Conservation (phyloP, 805 yeast species). For the Komagataella ulmi region DNA sequence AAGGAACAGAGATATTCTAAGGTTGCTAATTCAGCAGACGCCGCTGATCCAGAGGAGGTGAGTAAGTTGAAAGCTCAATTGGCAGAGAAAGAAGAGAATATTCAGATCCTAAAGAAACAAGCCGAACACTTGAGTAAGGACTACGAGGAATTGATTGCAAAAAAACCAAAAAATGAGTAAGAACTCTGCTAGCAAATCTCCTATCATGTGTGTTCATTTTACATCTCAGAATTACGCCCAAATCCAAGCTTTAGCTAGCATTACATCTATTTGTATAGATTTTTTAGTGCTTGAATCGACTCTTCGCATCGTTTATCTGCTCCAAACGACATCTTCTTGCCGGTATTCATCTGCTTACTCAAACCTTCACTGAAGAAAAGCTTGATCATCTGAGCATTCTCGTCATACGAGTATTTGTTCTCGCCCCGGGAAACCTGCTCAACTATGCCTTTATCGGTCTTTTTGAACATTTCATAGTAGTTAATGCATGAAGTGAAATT, state of each 20-base stretch:
- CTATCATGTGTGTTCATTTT: neutral
- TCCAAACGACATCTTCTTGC: constrained; percentile 11
- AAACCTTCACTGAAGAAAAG: constrained; percentile 32
- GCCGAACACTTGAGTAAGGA: constrained; percentile 53
- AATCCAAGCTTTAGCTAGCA: neutral
- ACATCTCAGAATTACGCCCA: neutral
- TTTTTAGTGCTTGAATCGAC: constrained; percentile 8
- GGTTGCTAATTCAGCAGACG: constrained; percentile 8
- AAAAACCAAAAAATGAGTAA: neutral
- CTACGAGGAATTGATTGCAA: constrained; percentile 25
- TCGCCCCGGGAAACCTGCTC: constrained; percentile 23
- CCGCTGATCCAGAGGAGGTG: constrained; percentile 23
- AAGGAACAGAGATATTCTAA: constrained; percentile 43
- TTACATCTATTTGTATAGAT: neutral
- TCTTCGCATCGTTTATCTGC: constrained; percentile 13
- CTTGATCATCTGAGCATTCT: constrained; percentile 35
- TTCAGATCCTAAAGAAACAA: constrained; percentile 59
- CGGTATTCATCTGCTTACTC: constrained; percentile 8
- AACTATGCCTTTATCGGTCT: constrained; percentile 31
- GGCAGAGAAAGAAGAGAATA: constrained; percentile 47
- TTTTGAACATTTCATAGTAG: constrained; percentile 44
- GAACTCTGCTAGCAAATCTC: neutral
- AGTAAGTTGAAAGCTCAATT: constrained; percentile 35
- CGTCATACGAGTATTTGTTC: constrained; percentile 25
- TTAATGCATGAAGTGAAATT: constrained; percentile 37